phyloP scores from a whole-genome alignment of 768 basidiomycete species.

The Rhodotorula taiwanensis region DNA sequence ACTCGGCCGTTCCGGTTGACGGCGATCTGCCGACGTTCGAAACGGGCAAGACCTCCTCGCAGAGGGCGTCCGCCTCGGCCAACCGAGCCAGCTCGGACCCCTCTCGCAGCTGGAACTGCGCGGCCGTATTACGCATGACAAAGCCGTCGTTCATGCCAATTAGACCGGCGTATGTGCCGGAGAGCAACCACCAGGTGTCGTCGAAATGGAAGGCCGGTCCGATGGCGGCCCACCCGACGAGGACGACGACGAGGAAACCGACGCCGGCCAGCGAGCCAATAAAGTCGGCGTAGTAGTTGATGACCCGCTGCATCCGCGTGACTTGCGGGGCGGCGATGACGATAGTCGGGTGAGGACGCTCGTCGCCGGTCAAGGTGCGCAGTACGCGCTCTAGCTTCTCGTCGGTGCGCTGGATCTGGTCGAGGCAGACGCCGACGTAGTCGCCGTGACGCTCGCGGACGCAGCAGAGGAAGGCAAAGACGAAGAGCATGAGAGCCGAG shows the following conservation, averaged over 20 bases:
- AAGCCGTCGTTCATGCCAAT: background rate
- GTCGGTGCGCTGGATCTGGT: background rate
- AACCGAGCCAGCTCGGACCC: background rate
- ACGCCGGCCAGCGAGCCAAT: background rate
- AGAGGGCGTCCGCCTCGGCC: background rate
- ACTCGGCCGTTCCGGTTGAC: background rate
- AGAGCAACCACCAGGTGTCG: background rate
- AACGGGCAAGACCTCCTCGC: background rate
- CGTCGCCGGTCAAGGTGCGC: background rate
- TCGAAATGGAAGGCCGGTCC: background rate
- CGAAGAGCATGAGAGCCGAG: background rate
- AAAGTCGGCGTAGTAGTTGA: constrained; percentile 1
- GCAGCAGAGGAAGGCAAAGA: background rate
- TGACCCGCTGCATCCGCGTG: background rate
- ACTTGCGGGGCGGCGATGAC: background rate
- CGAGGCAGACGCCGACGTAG: background rate
- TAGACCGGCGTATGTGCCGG: background rate
- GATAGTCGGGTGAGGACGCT: background rate
- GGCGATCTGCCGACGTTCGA: background rate
- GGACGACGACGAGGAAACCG: background rate
- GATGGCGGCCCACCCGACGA: background rate
- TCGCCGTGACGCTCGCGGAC: background rate
- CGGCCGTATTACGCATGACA: background rate
- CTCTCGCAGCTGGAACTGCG: background rate
- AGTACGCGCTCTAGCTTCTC: background rate